A percentile compares a stretch with the other conserved stretches of the same genome.
Conservation (phyloP, 805 yeast genomes). For the Saccharomycopsis amapae region DNA sequence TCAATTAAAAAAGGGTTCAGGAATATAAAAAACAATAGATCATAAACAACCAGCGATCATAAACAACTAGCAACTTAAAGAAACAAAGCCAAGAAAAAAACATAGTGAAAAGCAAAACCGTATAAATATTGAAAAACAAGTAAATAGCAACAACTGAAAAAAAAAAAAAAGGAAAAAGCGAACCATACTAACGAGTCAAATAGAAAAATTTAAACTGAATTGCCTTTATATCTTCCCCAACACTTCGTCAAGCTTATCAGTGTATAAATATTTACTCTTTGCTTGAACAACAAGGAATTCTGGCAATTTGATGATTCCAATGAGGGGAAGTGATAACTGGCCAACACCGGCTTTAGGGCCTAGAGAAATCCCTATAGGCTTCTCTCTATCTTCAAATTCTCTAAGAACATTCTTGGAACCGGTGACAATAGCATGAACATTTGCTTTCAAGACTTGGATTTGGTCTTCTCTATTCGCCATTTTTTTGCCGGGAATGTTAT, state of each 20-base stretch:
- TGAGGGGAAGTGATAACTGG: conserved; percentile 21
- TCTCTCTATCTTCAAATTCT: background rate
- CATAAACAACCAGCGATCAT: no score
- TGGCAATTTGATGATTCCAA: conserved; percentile 22
- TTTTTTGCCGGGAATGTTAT: conserved; percentile 19
- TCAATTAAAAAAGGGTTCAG: no score
- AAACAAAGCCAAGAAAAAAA: no score
- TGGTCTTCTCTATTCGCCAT: conserved; percentile 11
- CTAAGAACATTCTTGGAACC: background rate
- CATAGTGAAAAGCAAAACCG: no score
- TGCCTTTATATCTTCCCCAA: no score
- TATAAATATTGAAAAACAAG: no score
- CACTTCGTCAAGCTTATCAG: background rate
- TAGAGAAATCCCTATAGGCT: background rate
- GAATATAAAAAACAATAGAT: no score
- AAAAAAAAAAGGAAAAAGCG: no score
- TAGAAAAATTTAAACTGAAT: no score
- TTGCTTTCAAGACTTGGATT: conserved; percentile 15
- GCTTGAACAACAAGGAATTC: conserved; percentile 20
- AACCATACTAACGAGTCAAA: no score
- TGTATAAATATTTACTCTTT: conserved; percentile 22
- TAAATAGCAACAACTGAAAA: no score
- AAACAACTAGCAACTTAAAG: no score
- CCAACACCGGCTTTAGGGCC: conserved; percentile 25
- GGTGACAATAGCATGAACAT: conserved; percentile 12